These are phyloP conservation scores for Quercus variabilis DNA, from an alignment of 306 rosid genomes.

Conservation along the genomic window DNA sequence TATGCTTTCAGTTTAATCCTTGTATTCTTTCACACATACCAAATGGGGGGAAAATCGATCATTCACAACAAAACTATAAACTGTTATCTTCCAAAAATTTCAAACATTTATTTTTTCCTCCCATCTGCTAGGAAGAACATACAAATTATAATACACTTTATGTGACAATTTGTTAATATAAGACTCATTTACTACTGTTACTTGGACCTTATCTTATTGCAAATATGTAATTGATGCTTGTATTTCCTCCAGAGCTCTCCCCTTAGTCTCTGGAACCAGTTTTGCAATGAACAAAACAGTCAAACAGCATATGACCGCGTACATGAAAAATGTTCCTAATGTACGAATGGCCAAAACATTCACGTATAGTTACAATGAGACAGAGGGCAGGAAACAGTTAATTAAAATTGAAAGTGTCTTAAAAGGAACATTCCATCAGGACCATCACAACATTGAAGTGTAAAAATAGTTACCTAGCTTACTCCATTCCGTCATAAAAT, in stretches of 20 bases:
- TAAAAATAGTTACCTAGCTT: slow-evolving; percentile 21
- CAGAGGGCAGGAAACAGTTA: background rate
- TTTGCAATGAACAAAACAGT: slow-evolving; percentile 28
- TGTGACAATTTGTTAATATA: too few relatives aligned
- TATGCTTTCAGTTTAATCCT: too few relatives aligned
- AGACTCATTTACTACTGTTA: too few relatives aligned
- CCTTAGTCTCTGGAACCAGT: slow-evolving; percentile 38
- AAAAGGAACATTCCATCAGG: background rate
- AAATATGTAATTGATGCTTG: slow-evolving; percentile 24
- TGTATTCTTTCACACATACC: too few relatives aligned
- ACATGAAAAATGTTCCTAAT: slow-evolving; percentile 37
- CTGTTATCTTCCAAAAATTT: too few relatives aligned
- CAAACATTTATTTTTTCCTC: too few relatives aligned
- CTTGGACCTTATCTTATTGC: background rate
- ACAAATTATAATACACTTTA: too few relatives aligned
- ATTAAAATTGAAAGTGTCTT: background rate
- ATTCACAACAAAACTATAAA: too few relatives aligned
- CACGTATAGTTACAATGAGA: background rate
- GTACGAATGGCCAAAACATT: background rate
- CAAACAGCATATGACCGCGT: slow-evolving; percentile 7
- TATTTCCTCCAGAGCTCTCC: slow-evolving; percentile 35
- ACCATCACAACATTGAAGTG: too few relatives aligned
- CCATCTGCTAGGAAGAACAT: background rate
- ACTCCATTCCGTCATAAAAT: slow-evolving; percentile 43
- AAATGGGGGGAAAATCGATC: too few relatives aligned